A percentile compares a stretch with the other conserved stretches of the same genome.
These are phyloP conservation scores for Russula vinacea DNA, from an alignment of 768 basidiomycete species.

Conservation along the genomic window DNA sequence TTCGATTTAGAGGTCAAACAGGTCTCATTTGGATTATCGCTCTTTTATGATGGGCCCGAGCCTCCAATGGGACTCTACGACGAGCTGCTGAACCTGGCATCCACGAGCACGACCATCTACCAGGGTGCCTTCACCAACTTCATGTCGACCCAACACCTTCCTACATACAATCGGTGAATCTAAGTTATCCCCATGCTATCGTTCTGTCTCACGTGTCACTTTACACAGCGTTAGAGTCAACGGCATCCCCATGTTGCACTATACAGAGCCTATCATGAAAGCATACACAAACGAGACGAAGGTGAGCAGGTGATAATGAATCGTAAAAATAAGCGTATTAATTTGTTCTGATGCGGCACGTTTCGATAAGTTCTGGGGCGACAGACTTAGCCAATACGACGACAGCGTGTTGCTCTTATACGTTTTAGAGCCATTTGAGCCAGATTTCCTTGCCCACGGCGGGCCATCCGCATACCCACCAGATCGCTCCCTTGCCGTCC, in stretches of 20 bases:
- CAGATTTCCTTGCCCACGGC: conserved; percentile 24
- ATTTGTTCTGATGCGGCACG: neutral
- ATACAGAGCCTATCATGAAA: conserved; percentile 3
- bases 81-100: conserved; percentile 43
- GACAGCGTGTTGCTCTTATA: conserved; percentile 45
- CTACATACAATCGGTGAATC: conserved; percentile 27
- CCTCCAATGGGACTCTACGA: conserved; percentile 48
- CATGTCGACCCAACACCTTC: conserved; percentile 36
- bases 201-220: neutral
- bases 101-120: conserved; percentile 36
- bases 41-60: conserved; percentile 56
- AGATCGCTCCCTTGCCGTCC: conserved; percentile 16
- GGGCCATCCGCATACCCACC: conserved; percentile 27
- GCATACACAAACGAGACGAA: conserved; percentile 10
- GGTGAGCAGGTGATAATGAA: neutral
- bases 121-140: conserved; percentile 40
- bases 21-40: conserved; percentile 4
- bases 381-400: conserved; percentile 34
- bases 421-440: conserved; percentile 28
- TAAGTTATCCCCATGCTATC: neutral
- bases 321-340: too few relatives aligned
- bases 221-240: conserved; percentile 22
- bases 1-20: conserved; percentile 29
- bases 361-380: conserved; percentile 46
- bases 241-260: conserved; percentile 1